These are phyloP conservation scores for Zygotorulaspora chibaensis DNA, from an alignment of 805 yeast genomes.

Conservation along the genomic window DNA sequence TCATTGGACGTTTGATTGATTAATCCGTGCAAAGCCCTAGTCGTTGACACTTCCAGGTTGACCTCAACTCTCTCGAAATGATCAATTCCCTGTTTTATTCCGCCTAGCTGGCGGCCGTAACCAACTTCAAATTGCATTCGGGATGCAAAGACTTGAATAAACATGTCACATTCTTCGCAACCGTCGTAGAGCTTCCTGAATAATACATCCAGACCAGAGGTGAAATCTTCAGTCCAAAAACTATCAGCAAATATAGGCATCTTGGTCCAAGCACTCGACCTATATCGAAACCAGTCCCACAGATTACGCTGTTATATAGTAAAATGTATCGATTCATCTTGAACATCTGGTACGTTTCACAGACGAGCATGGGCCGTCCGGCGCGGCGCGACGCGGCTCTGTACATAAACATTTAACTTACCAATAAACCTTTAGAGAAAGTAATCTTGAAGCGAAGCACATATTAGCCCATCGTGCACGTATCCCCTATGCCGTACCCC, in stretches of 20 bases:
- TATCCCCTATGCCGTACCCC: conserved; percentile 42
- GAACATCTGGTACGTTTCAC: too few species aligned
- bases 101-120: conserved; percentile 54
- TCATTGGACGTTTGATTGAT: conserved; percentile 50
- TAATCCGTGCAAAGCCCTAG: conserved; percentile 47
- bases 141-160: conserved; percentile 57
- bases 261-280: neutral
- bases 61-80: conserved; percentile 9
- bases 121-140: conserved; percentile 68
- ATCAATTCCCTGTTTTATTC: conserved; percentile 23
- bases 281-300: too few species aligned
- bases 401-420: too few species aligned
- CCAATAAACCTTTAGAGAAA: too few species aligned
- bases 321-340: too few species aligned
- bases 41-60: conserved; percentile 36
- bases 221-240: conserved; percentile 71
- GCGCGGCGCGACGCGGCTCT: too few species aligned
- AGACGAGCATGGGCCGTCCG: too few species aligned
- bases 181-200: conserved; percentile 58
- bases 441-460: too few species aligned
- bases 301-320: neutral
- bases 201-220: conserved; percentile 47
- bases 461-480: too few species aligned
- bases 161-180: conserved; percentile 64
- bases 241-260: conserved; percentile 63